These are phyloP conservation scores for Lichtheimia ramosa DNA, from an alignment of 371 early-diverging fungal genomes.

Conservation along the genomic window DNA sequence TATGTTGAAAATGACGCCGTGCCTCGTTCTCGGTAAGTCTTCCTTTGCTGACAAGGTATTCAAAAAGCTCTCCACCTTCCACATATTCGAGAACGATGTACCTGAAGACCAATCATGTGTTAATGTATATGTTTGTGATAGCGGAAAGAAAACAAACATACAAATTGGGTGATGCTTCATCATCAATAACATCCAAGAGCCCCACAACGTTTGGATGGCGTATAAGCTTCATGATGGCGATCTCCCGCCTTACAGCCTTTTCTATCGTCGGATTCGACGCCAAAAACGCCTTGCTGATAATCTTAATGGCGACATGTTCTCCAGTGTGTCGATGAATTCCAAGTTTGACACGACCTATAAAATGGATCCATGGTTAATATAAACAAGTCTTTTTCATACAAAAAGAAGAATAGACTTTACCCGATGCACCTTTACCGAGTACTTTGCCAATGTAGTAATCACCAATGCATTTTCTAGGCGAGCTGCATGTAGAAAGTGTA, in stretches of 20 bases:
- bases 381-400: neutral
- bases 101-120: conserved; percentile 6
- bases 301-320: conserved; percentile 52
- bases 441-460: conserved; percentile 52
- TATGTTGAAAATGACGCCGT: conserved; percentile 91
- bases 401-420: conserved; percentile 18
- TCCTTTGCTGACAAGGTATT: conserved; percentile 50
- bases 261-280: conserved; percentile 59
- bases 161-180: conserved; percentile 63
- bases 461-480: conserved; percentile 43
- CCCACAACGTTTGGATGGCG: conserved; percentile 71
- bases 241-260: conserved; percentile 69
- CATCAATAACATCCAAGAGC: conserved; percentile 74
- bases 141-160: conserved; percentile 33
- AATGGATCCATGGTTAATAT: neutral
- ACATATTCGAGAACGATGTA: conserved; percentile 49
- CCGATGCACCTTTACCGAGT: conserved; percentile 53
- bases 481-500: conserved; percentile 36
- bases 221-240: conserved; percentile 75
- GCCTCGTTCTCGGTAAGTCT: conserved; percentile 78
- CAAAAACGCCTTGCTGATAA: conserved; percentile 48
- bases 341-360: conserved; percentile 46
- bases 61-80: conserved; percentile 53
- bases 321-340: conserved; percentile 46
- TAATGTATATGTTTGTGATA: neutral